Evolutionary conservation across 208 protist species (phyloP).

Genomic region (Acanthamoeba sp.): DNA sequence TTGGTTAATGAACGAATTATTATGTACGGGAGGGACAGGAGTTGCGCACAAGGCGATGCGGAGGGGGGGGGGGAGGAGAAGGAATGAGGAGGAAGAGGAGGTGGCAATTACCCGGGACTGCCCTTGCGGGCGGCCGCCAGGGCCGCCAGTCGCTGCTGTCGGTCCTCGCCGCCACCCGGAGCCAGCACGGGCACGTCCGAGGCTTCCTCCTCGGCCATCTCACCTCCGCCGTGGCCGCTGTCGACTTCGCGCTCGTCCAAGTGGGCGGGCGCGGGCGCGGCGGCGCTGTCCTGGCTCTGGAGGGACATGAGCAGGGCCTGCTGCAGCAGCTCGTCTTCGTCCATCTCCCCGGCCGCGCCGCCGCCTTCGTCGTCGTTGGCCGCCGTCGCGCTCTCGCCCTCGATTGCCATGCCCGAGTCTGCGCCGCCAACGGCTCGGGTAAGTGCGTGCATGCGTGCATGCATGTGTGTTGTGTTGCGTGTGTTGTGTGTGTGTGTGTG

Average conservation of each 20-base stretch:
- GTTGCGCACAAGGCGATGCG: too few species aligned
- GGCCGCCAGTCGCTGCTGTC: not conserved
- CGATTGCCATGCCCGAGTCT: not conserved
- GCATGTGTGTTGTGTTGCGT: not conserved
- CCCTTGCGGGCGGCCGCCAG: not conserved
- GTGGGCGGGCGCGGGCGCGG: not conserved
- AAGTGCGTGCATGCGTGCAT: too few species aligned
- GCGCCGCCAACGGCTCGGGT: too few species aligned
- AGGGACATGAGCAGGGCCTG: slow-evolving; percentile 9
- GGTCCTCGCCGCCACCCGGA: too few species aligned
- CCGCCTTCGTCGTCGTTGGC: not conserved
- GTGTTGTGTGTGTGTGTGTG: too few species aligned
- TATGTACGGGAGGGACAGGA: too few species aligned
- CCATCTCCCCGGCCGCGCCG: not conserved
- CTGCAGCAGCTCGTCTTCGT: slow-evolving; percentile 33
- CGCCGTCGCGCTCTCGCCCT: not conserved
- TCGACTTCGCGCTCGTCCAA: not conserved
- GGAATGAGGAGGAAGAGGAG: not conserved
- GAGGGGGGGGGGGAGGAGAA: not conserved
- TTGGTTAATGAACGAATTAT: too few species aligned
- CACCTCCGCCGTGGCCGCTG: too few species aligned
- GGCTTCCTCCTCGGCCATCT: too few species aligned
- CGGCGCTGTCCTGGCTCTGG: not conserved
- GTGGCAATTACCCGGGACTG: not conserved
- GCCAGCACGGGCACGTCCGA: too few species aligned